phyloP scores from a whole-genome alignment of 2,329 filamentous ascomycete species.

The Colletotrichum karsti region DNA sequence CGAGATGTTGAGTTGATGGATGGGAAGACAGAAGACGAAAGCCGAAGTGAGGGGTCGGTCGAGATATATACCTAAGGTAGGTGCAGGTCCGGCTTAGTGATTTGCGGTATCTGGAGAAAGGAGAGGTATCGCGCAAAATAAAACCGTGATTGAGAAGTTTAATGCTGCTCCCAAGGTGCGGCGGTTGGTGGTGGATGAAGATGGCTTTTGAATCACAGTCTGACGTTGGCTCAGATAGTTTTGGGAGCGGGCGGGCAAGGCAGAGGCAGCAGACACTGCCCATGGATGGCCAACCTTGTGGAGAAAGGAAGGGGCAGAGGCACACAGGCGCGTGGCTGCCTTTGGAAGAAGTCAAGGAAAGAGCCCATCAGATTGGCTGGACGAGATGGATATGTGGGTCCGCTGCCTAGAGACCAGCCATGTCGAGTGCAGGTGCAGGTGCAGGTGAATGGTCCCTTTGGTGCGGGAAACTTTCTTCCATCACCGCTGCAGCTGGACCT shows the following conservation, averaged over 20 bases:
- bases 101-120: not conserved
- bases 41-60: not conserved
- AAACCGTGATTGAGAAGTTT: not conserved
- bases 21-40: not conserved
- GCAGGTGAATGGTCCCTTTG: not conserved
- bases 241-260: not conserved
- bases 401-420: conserved; percentile 15
- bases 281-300: not conserved
- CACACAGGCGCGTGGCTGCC: conserved; percentile 11
- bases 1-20: not conserved
- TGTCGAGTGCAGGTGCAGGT: too few relatives aligned
- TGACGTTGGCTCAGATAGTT: conserved; percentile 11
- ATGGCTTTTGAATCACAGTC: conserved; percentile 8
- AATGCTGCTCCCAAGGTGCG: not conserved
- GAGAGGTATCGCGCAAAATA: not conserved
- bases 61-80: too few relatives aligned
- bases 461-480: not conserved
- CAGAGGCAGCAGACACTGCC: not conserved
- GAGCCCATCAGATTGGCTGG: not conserved
- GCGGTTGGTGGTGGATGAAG: not conserved
- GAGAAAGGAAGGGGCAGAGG: not conserved
- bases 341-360: not conserved
- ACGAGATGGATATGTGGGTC: not conserved
- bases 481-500: too few relatives aligned
- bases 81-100: too few relatives aligned